Evolutionary conservation across 208 protist species (phyloP).

Genomic region (Leishmania braziliensis): DNA sequence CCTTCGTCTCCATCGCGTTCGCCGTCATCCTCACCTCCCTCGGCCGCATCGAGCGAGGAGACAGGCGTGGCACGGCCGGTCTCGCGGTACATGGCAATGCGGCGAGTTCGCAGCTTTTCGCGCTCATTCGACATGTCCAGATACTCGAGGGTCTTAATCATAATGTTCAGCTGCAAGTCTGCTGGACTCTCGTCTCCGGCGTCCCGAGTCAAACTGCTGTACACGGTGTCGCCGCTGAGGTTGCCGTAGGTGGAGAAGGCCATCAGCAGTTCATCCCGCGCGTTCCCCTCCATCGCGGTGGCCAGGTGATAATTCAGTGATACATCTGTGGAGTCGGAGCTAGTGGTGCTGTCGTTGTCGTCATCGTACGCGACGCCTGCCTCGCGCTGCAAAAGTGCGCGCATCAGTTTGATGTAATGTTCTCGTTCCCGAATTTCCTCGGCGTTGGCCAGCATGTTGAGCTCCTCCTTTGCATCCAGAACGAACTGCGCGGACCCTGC

Average conservation of each 20-base stretch:
- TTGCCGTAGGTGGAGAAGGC: constrained; percentile 46
- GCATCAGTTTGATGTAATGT: constrained; percentile 52
- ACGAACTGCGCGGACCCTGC: neutral
- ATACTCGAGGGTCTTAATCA: constrained; percentile 59
- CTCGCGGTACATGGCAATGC: constrained; percentile 32
- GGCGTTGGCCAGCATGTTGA: neutral
- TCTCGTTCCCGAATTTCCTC: constrained; percentile 44
- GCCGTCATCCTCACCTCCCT: constrained; percentile 9
- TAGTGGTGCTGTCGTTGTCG: constrained; percentile 31
- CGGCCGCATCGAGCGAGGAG: constrained; percentile 23
- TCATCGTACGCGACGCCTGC: constrained; percentile 43
- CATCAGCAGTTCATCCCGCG: constrained; percentile 65
- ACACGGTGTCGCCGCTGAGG: constrained; percentile 13
- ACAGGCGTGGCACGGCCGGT: constrained; percentile 14
- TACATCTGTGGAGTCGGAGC: constrained; percentile 67
- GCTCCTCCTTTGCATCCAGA: neutral
- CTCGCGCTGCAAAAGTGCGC: constrained; percentile 44
- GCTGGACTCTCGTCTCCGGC: constrained; percentile 8
- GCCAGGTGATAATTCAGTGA: constrained; percentile 80
- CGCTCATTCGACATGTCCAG: constrained; percentile 84
- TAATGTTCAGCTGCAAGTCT: constrained; percentile 33
- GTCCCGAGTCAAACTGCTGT: neutral
- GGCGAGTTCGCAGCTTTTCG: constrained; percentile 67
- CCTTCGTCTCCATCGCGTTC: constrained; percentile 7
- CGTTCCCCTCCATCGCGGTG: constrained; percentile 56